Conservation (phyloP, 2,329 filamentous ascomycete genomes). For the Exophiala aquamarina region DNA sequence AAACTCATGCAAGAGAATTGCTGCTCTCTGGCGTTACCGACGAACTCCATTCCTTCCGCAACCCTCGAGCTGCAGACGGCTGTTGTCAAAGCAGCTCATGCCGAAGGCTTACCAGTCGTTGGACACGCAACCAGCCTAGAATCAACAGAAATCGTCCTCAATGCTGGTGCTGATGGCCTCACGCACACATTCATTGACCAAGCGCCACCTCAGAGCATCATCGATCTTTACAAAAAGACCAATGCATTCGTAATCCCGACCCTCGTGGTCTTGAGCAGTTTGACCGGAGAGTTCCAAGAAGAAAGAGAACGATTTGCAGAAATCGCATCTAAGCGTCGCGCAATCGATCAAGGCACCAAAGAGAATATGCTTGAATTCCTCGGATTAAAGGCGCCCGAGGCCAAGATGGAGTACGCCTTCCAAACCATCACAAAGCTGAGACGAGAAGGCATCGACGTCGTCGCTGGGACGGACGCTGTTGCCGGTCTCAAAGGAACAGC, state of each 20-base stretch:
- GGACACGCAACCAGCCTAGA: slow-evolving; percentile 25
- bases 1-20: slow-evolving; percentile 31
- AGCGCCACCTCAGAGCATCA: slow-evolving; percentile 20
- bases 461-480: slow-evolving; percentile 34
- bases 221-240: slow-evolving; percentile 26
- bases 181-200: slow-evolving; percentile 31
- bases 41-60: slow-evolving; percentile 26
- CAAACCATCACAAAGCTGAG: slow-evolving; percentile 26
- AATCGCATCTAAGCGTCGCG: slow-evolving; percentile 25
- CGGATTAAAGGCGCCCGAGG: slow-evolving; percentile 25
- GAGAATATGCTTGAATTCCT: slow-evolving; percentile 30
- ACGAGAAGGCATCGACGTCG: slow-evolving; percentile 30
- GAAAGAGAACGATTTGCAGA: slow-evolving; percentile 24
- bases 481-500: slow-evolving; percentile 24
- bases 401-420: slow-evolving; percentile 24
- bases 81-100: slow-evolving; percentile 26
- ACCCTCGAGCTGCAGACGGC: slow-evolving; percentile 41
- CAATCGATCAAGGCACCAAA: slow-evolving; percentile 28
- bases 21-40: slow-evolving; percentile 27
- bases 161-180: slow-evolving; percentile 27
- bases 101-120: slow-evolving; percentile 17
- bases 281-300: slow-evolving; percentile 25
- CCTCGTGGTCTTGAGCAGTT: slow-evolving; percentile 18
- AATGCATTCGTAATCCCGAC: slow-evolving; percentile 29
- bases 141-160: slow-evolving; percentile 27